Base-by-base conservation (phyloP, 768 basidiomycete genomes). In the Xerocomus potaroensis region DNA sequence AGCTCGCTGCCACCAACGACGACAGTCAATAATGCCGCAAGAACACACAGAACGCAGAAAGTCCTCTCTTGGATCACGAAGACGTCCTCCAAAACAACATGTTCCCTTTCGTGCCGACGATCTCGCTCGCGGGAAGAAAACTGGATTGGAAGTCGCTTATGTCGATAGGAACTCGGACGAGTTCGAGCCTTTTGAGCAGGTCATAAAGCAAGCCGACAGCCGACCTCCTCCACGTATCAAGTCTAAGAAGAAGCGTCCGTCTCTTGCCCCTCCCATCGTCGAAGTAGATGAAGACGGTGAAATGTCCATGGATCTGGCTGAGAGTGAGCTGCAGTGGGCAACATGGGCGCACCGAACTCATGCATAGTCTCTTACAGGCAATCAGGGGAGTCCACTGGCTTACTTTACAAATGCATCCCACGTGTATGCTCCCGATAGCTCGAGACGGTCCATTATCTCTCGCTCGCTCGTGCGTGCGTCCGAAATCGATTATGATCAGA, bases 71-170 rank as follows among this genome's bases (percentile, higher is more conserved):
- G 75, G 71, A 10, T 61, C 67, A 14, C 75, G 84, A 32, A 75
- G 83, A 19, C 79, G 78, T 1, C 74, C 74, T 1, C 80, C 78
- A 56, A 80, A 82, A 56, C 73, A 78, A 5, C 85, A 90, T 55
- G 76, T 87, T 12, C 88, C 88, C 1, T 91, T 84, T 58, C 79
- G 84, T 40, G 87, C 84, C 3, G 84, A 88, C 53, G 84, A 89
- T 55, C 78, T 80, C 10, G 78, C 78, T 41, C 84, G 83, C 45
- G 88, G 88, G 15, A 89, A 87, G 75, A 86, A 81, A 62, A 91
- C 88, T 0, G 88, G 88, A 5, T 74, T 88, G 44, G 72, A 78
- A 0, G 81, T 90, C 12, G 75, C 69, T 31, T 77, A 78, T 57
- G 79, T 89, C 46, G 79, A 84, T 50, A 81, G 80, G 54, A 80